phyloP scores from a whole-genome alignment of 257 asterid species.

The Linderniella brevidens region DNA sequence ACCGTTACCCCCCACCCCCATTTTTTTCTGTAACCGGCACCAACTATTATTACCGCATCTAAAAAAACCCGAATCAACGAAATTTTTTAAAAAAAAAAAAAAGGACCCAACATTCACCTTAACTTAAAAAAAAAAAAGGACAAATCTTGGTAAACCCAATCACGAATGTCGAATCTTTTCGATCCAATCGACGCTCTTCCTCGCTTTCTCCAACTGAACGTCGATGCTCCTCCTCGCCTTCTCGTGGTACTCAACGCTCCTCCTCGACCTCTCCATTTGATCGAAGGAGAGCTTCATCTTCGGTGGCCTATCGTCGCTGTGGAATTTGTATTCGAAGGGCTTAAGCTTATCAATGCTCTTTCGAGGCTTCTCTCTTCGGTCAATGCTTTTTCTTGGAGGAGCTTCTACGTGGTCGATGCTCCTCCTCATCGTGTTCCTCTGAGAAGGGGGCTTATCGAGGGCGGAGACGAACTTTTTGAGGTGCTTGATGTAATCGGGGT shows the following conservation, averaged over 20 bases:
- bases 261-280: constrained; percentile 32
- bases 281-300: constrained; percentile 26
- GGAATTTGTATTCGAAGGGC: constrained; percentile 25
- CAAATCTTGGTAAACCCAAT: neutral
- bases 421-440: constrained; percentile 53
- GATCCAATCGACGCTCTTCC: constrained; percentile 37
- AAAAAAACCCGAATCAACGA: too few relatives aligned
- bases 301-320: constrained; percentile 20
- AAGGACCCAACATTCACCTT: too few relatives aligned
- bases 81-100: too few relatives aligned
- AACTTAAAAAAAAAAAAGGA: too few relatives aligned
- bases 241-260: constrained; percentile 35
- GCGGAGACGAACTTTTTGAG: constrained; percentile 63
- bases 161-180: constrained; percentile 28
- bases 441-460: constrained; percentile 56
- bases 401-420: constrained; percentile 35
- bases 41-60: too few relatives aligned
- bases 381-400: constrained; percentile 39
- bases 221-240: constrained; percentile 33
- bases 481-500: constrained; percentile 69
- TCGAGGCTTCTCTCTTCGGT: constrained; percentile 37
- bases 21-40: too few relatives aligned
- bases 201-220: constrained; percentile 24
- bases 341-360: constrained; percentile 26
- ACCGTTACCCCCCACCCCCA: too few relatives aligned